Evolutionary conservation across 805 yeast genomes (phyloP), one percentile per base, ranked within the genome.

Genomic region (Priceomyces carsonii): DNA sequence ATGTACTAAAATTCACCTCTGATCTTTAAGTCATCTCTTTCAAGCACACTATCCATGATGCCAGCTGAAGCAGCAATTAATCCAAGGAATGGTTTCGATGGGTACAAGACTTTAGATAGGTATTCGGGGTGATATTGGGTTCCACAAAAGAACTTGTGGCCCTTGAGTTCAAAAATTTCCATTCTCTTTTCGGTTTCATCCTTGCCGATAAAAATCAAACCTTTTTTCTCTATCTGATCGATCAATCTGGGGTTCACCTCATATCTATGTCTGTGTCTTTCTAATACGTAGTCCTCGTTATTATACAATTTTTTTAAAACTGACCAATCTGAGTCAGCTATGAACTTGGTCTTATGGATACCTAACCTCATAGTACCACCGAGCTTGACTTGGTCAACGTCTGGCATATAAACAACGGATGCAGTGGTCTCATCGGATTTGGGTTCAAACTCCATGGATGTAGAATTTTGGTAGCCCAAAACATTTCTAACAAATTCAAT

Each of bases 341-440:
- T 81, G 74, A 93, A 93, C 45, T 75, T 77, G 25, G 98, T 89
- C 48, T 90, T 80, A 66, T 96, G 89, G 47, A 88, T 74, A 51
- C 99, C 99, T 50, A 93, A 77, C 73, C 99, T 83, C 99, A 93
- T 93, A 33, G 98, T 91, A 49, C 99, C 99, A 45, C 99, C 99
- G 72, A 93, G 76, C 61, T 87, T 88, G 50, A 85, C 81, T 71
- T 89, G 91, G 66, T 89, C 95, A 44, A 91, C 89, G 65, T 93
- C 99, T 28, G 99, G 99, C 99, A 93, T 93, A 71, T 88, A 93
- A 32, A 93, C 86, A 40, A 93, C 95, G 34, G 88, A 78, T 13
- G 88, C 82, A 36, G 76, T 74, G 21, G 70, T 75, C 37, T 82
- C 85, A 26, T 74, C 66, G 33, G 77, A 55, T n/a, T 72, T 69